Base-by-base conservation (phyloP, 1,139 yeast genomes). In the Candida buenavistaensis region DNA sequence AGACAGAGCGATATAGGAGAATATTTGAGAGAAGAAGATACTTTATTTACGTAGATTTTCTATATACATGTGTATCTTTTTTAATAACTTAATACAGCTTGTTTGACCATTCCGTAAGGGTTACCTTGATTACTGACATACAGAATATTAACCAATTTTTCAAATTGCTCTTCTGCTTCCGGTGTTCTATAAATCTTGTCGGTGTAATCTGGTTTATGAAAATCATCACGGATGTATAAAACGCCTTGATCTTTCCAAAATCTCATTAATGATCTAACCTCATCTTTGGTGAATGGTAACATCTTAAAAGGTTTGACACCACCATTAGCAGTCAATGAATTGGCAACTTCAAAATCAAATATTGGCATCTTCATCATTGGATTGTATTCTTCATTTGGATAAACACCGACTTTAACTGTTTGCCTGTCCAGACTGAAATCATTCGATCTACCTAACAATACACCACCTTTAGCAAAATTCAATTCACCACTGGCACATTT, bases 1-100 rank as follows among this genome's bases (percentile, higher is more conserved):
- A 82, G 98, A 75, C 99, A 92, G 61, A 86, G 95, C 48, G 99
- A 92, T 69, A 89, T 92, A 50, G 99, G 99, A 47, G 99, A 92
- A 64, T 92, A 89, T 56, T 75, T 92, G 57, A 88, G 99, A 75
- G 98, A 94, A 53, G 98, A 92, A 70, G 98, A 92, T 60, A 86
- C 97, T 24, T 69, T 92, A 51, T 92, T 92, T 59, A 86, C 97
- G 22, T 89, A 67, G 41, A 14, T n/a, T n/a, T n/a, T n/a, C n/a
- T n/a, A 20, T 30, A 15, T 14, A 23, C 23, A 31, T 26, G 29
- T 29, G 7, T 17, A 17, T 17, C 7, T 17, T 6, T 17, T 17
- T 20, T 47, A 55, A 41, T 47, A 59, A 29, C 56, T 49, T 41
- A 64, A 51, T 35, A 57, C 55, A 15, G 59, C 51, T 32, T 64